Evolutionary conservation across 805 yeast genomes (phyloP).

Genomic region (Sugiyamaella mastotermitis): DNA sequence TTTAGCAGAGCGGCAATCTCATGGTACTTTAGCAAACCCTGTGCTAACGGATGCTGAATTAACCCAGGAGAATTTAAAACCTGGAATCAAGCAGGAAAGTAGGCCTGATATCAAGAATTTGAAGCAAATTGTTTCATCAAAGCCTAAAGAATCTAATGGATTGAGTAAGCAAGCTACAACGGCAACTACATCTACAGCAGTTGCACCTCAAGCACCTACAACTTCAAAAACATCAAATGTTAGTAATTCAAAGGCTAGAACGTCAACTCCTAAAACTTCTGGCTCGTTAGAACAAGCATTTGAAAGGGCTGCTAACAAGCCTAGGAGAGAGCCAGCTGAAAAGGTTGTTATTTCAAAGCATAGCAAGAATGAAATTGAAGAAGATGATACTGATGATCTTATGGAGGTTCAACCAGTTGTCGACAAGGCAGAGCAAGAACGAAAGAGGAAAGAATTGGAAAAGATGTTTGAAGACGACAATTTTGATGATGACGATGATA

Average conservation of each 20-base stretch:
- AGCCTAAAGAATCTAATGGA: no score
- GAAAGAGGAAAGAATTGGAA: constrained; percentile 9
- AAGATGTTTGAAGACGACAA: constrained; percentile 14
- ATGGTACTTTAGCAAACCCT: not conserved
- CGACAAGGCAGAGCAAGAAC: constrained; percentile 7
- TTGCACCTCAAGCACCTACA: not conserved
- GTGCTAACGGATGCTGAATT: not conserved
- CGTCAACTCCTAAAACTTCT: not conserved
- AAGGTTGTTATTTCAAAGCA: constrained; percentile 13
- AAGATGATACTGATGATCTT: constrained; percentile 2
- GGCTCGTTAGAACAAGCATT: constrained; percentile 8
- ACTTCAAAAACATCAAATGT: not conserved
- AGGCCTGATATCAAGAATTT: no score
- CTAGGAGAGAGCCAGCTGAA: constrained; percentile 12
- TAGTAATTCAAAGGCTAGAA: not conserved
- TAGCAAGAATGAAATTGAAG: constrained; percentile 6
- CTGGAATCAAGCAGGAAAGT: no score
- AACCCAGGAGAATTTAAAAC: not conserved
- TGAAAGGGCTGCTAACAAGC: constrained; percentile 9
- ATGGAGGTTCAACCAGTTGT: constrained; percentile 8
- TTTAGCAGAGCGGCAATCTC: no score
- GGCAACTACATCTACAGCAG: constrained; percentile 2
- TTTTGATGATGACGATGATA: constrained; percentile 9
- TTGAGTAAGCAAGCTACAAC: constrained; percentile 3
- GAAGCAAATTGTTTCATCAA: no score